Evolutionary conservation across 2,329 filamentous ascomycete genomes (phyloP), one percentile per base, ranked within the genome.

Genomic region (Penicillium sp.): DNA sequence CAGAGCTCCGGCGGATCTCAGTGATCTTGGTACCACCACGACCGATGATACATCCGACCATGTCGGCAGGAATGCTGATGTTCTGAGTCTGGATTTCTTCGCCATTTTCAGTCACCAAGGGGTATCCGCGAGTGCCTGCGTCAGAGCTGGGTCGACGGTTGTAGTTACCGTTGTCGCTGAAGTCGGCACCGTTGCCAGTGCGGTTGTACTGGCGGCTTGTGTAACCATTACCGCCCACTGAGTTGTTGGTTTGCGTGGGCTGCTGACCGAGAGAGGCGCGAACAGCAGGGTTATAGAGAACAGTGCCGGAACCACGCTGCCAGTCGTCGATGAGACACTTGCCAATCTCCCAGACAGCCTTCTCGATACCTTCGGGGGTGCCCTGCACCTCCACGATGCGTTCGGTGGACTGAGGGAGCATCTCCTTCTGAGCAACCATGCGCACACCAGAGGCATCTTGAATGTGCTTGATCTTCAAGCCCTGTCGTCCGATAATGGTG

Each of bases 341-440:
- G 81, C 91, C 94, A 69, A 99, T 99, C 75, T 99, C 94, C 94
- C 94, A 97, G 51, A 96, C 84, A 59, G 94, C 93, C 72, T 92
- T 92, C 77, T 97, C 92, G 67, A 99, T 96, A 56, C 93, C 92
- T 51, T 96, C 92, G 14, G 94, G 92, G 16, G 89, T 93, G 65
- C 94, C 94, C 74, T 97, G 92, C 42, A 99, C 89, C 73, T 99
- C 94, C 62, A 99, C 94, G 67, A 99, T 92, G 62, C 94, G 89
- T 81, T 99, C 94, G 29, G 94, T 99, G 5, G 94, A 99, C 76
- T 99, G 94, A 31, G 94, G 94, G 7, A 99, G 87, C 94, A 99
- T 99, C 71, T 99, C 94, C 79, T 99, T 99, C 77, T 99, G 94
- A 36, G 94, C 94, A 45, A 99, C 92, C 94, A 99, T 99, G 71